These are phyloP conservation scores for Plasmodium knowlesi DNA, from an alignment of 169 alveolate species.

Conservation along the genomic window DNA sequence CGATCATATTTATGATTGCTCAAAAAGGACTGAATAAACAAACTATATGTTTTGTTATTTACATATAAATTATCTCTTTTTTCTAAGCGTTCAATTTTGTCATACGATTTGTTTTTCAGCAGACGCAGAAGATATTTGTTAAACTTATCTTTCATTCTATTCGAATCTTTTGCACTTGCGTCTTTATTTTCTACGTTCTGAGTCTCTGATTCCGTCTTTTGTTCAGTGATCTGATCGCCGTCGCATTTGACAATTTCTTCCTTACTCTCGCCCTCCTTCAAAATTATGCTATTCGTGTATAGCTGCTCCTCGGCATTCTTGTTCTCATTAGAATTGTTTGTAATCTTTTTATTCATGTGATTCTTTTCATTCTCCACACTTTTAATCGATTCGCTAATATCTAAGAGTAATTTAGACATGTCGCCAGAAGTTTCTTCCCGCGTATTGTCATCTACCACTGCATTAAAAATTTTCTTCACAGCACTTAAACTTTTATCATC, in stretches of 20 bases:
- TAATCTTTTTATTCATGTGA: constrained; percentile 9
- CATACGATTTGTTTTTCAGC: constrained; percentile 60
- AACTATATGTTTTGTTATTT: constrained; percentile 72
- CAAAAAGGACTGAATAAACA: constrained; percentile 64
- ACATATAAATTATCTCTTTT: constrained; percentile 65
- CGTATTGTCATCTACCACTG: constrained; percentile 23
- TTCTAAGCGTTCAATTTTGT: constrained; percentile 62
- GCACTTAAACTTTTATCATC: constrained; percentile 22
- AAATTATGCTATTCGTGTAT: background rate
- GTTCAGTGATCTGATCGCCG: background rate
- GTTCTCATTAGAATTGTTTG: background rate
- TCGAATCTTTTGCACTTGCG: constrained; percentile 5
- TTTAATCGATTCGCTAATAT: constrained; percentile 60
- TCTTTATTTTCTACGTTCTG: background rate
- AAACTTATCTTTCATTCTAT: constrained; percentile 34
- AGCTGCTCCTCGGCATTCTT: background rate
- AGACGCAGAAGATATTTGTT: constrained; percentile 26
- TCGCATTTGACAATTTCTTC: constrained; percentile 2
- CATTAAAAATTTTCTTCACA: constrained; percentile 46
- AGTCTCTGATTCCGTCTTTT: background rate
- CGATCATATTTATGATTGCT: constrained; percentile 65
- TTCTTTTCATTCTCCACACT: constrained; percentile 44
- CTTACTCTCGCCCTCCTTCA: constrained; percentile 15
- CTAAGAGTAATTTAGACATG: constrained; percentile 31
- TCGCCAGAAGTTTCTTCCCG: constrained; percentile 11